Conservation (phyloP, 2,329 filamentous ascomycete genomes). For the Pseudocercospora vitis region DNA sequence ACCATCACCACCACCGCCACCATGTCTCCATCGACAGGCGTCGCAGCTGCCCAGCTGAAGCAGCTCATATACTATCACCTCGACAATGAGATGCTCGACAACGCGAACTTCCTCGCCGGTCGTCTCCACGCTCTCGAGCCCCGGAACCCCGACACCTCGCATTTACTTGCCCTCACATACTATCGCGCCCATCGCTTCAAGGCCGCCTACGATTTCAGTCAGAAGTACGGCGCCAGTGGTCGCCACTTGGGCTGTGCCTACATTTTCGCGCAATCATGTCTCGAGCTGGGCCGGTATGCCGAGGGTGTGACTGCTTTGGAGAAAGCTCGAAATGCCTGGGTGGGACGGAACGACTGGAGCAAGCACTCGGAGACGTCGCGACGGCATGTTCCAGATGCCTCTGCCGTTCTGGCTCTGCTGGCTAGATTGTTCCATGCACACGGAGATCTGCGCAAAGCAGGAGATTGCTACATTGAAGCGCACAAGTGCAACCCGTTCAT, state of each 20-base stretch:
- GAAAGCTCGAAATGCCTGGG: conserved; percentile 75
- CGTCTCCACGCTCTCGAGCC: conserved; percentile 82
- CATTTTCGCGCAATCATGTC: conserved; percentile 85
- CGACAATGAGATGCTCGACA: conserved; percentile 85
- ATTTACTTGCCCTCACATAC: conserved; percentile 82
- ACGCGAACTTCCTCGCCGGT: conserved; percentile 90
- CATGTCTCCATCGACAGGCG: conserved; percentile 57
- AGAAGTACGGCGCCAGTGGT: conserved; percentile 67
- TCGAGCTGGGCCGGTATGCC: conserved; percentile 73
- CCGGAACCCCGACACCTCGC: conserved; percentile 74
- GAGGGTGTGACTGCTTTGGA: conserved; percentile 84
- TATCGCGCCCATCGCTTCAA: conserved; percentile 78
- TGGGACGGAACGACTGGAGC: conserved; percentile 70
- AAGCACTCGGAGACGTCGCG: conserved; percentile 75
- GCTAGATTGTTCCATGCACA: conserved; percentile 84
- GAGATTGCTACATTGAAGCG: conserved; percentile 82
- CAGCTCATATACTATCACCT: conserved; percentile 71
- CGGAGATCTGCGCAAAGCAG: conserved; percentile 76
- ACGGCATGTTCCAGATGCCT: conserved; percentile 75
- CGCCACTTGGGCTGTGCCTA: conserved; percentile 84
- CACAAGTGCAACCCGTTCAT: conserved; percentile 91
- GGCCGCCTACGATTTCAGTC: conserved; percentile 81
- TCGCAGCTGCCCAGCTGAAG: conserved; percentile 61
- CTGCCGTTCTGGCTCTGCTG: conserved; percentile 77
- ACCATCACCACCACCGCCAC: conserved; percentile 24